Evolutionary conservation across 768 basidiomycete species (phyloP), one percentile per base, ranked within the genome.

Genomic region (Mycena metata): DNA sequence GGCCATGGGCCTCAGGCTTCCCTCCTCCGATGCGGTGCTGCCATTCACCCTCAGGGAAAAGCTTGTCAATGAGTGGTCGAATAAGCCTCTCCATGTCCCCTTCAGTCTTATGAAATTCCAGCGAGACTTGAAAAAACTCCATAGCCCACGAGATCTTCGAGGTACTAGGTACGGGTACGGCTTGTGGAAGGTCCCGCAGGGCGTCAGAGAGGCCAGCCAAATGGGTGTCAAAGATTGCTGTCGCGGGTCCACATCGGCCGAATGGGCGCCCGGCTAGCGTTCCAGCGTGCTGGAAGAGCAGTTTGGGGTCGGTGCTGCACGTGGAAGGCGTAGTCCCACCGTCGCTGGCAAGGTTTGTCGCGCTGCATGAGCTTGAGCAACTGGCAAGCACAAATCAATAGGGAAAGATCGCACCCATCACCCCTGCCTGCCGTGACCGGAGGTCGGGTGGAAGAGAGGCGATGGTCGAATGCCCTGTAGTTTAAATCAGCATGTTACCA

Each of bases 251-350:
- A 41, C 63, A 64, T 19, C 63, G 63, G 33, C 62, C 62, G 35
- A 64, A 57, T 19, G 63, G 63, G 41, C 55, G 63, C 24, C 63
- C 63, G 21, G 63, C 55, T 11, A 64, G 55, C 24, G 55, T 64
- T n/a, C 45, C 55, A 30, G 45, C 23, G 42, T 56, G 45, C 45
- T 57, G 36, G 36, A 49, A 64, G 46, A 64, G 54, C 35, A 24
- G 33, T 35, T 49, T 30, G 10, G 63, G 63, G 11, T 56, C 24
- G 16, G 45, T 19, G 50, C 35, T 19, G 11, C 63, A 56, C 2
- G 54, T 19, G 33, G 54, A 64, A n/a, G 63, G 46, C 11, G 16
- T 54, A 33, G 62, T 21, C 33, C 42, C 30, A 63, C 12, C 30
- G 30, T 49, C 33, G 2, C 56, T 2, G 33, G 10, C n/a, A 64